phyloP scores from a whole-genome alignment of 2,329 filamentous ascomycete species.

The Grosmannia clavigera region DNA sequence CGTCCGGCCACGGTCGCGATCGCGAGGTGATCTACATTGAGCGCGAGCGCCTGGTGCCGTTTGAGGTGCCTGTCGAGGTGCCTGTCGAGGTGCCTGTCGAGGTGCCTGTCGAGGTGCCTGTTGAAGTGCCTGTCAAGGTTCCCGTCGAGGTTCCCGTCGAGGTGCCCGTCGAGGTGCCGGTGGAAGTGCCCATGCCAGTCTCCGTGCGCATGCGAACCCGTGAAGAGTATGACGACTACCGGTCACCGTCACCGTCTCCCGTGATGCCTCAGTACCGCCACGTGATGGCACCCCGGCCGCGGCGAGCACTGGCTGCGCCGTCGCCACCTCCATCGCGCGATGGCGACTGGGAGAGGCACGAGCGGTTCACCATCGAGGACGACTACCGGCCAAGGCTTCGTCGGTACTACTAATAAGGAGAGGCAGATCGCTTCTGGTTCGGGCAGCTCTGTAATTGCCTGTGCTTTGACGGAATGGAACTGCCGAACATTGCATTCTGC shows the following conservation, averaged over 20 bases:
- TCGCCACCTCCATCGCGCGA: no score
- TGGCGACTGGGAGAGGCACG: no score
- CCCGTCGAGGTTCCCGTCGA: not conserved
- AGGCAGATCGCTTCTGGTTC: no score
- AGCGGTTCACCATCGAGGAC: no score
- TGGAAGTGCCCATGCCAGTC: not conserved
- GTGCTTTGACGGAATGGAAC: no score
- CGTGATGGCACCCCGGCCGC: no score
- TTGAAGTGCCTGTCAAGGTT: not conserved
- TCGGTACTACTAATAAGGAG: no score
- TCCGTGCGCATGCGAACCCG: not conserved
- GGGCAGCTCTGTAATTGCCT: no score
- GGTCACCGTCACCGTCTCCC: not conserved
- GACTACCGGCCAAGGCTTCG: no score
- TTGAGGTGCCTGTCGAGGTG: conserved; percentile 9
- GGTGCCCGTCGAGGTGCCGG: not conserved
- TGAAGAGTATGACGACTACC: not conserved
- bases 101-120: not conserved
- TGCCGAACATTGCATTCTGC: no score
- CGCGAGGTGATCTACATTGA: conserved; percentile 32
- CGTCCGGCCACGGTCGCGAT: conserved; percentile 1
- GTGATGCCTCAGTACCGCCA: not conserved
- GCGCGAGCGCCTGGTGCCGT: conserved; percentile 34
- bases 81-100: not conserved
- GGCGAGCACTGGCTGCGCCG: no score